Percentiles rank a stretch among this genome's conserved stretches.
phyloP scores from a whole-genome alignment of 140 eudicot species.

The Cichorium intybus region DNA sequence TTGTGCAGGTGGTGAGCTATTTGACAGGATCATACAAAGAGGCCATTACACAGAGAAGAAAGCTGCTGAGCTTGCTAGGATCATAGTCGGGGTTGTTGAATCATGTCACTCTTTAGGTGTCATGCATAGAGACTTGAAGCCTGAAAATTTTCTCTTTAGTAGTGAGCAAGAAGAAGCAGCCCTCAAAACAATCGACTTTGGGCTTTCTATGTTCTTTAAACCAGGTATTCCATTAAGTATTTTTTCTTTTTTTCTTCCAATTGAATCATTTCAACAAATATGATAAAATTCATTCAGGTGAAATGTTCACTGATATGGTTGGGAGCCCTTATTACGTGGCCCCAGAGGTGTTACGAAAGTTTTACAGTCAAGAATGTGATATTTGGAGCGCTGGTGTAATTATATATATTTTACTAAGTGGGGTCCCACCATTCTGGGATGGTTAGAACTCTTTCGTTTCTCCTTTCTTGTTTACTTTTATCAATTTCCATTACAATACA shows the following conservation, averaged over 20 bases:
- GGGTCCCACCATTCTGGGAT: slow-evolving; percentile 98
- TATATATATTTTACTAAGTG: slow-evolving; percentile 74
- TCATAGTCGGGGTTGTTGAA: slow-evolving; percentile 73
- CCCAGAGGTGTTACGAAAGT: slow-evolving; percentile 78
- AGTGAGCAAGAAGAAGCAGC: slow-evolving; percentile 71
- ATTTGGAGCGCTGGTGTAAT: slow-evolving; percentile 98
- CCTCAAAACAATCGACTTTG: slow-evolving; percentile 85
- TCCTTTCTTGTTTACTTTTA: neutral
- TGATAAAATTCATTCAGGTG: slow-evolving; percentile 47
- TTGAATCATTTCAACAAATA: neutral
- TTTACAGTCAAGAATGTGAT: slow-evolving; percentile 86
- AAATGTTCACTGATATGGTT: slow-evolving; percentile 74
- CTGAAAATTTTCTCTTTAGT: slow-evolving; percentile 76
- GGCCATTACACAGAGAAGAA: slow-evolving; percentile 90
- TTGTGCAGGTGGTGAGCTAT: slow-evolving; percentile 87
- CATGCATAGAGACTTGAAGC: slow-evolving; percentile 91
- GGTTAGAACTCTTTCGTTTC: slow-evolving; percentile 46
- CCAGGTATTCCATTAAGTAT: slow-evolving; percentile 49
- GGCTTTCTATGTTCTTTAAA: slow-evolving; percentile 76
- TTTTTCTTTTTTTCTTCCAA: neutral
- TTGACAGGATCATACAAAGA: slow-evolving; percentile 79
- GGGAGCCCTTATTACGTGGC: slow-evolving; percentile 98
- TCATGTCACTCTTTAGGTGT: slow-evolving; percentile 90
- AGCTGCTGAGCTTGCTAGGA: slow-evolving; percentile 91
- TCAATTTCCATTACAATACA: neutral